Conservation (phyloP, 495 filamentous ascomycete species). For the Peziza echinospora region DNA sequence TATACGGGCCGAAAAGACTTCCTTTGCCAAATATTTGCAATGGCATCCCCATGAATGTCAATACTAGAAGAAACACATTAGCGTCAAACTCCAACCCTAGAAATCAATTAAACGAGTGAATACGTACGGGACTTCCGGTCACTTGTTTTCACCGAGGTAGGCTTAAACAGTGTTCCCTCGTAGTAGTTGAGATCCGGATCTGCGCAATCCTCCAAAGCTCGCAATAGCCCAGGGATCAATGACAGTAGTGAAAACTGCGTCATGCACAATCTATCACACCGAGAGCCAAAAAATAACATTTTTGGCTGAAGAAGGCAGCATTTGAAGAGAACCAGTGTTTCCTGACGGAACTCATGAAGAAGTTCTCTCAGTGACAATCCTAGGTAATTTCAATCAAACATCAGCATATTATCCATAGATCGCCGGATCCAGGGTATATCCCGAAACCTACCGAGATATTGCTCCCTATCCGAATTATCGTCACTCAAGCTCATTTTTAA, state of each 20-base stretch:
- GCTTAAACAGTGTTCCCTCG: constrained; percentile 48
- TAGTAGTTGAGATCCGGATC: constrained; percentile 75
- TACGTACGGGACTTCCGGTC: constrained; percentile 57
- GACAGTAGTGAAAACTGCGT: constrained; percentile 93
- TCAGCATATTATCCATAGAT: too few species aligned
- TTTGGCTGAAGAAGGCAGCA: constrained; percentile 84
- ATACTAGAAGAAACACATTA: constrained; percentile 28
- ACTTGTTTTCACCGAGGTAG: constrained; percentile 76
- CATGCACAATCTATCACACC: constrained; percentile 90
- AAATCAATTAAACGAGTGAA: too few species aligned
- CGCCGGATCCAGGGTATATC: too few species aligned
- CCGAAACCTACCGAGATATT: constrained; percentile 51
- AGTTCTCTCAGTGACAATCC: constrained; percentile 73
- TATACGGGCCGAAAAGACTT: constrained; percentile 90
- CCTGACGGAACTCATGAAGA: constrained; percentile 78
- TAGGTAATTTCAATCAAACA: constrained; percentile 18
- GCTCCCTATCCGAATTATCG: constrained; percentile 53
- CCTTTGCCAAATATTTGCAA: constrained; percentile 94
- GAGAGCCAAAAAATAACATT: constrained; percentile 97
- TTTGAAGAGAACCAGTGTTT: constrained; percentile 86
- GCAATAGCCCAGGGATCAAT: constrained; percentile 72
- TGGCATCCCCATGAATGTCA: constrained; percentile 84
- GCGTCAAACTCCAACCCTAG: too few species aligned
- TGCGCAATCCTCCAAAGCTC: constrained; percentile 71
- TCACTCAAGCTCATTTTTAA: constrained; percentile 43